Evolutionary conservation across 305 asterid genomes (phyloP).

Genomic region (Ilex paraguariensis): DNA sequence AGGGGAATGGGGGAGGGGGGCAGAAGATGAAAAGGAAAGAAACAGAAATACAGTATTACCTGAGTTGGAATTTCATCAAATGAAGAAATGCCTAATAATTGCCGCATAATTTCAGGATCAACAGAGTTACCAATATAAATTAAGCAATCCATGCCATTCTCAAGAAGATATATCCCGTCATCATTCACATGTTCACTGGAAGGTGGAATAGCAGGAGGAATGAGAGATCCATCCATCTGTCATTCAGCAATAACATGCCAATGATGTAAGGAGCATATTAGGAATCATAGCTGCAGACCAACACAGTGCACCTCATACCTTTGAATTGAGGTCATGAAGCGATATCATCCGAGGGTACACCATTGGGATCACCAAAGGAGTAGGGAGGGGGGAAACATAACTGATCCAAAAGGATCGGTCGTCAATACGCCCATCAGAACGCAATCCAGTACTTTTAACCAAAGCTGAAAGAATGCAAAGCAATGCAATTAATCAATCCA

Average conservation of each 20-base stretch:
- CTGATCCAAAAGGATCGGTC: conserved; percentile 85
- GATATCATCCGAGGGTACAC: conserved; percentile 87
- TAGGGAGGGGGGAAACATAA: conserved; percentile 65
- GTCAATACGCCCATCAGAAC: conserved; percentile 72
- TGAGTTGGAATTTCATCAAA: conserved; percentile 66
- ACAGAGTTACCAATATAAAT: conserved; percentile 72
- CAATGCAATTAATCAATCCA: background rate
- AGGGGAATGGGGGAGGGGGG: background rate
- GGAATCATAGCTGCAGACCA: conserved; percentile 9
- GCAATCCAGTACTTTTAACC: conserved; percentile 72
- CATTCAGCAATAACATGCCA: conserved; percentile 14
- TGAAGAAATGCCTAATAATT: conserved; percentile 70
- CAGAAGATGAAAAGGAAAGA: background rate
- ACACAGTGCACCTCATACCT: conserved; percentile 35
- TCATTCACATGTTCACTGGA: conserved; percentile 64
- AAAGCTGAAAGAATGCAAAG: conserved; percentile 45
- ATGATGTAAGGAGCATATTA: conserved; percentile 14
- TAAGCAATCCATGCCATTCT: conserved; percentile 83
- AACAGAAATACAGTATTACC: conserved; percentile 32
- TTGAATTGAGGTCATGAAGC: conserved; percentile 69
- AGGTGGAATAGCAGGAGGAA: conserved; percentile 65
- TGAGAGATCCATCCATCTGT: conserved; percentile 42
- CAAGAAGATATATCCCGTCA: conserved; percentile 81
- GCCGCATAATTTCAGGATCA: conserved; percentile 42
- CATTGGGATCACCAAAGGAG: conserved; percentile 65